phyloP scores from a whole-genome alignment of 2,329 filamentous ascomycete genomes.

The Aspergillus alliaceus region DNA sequence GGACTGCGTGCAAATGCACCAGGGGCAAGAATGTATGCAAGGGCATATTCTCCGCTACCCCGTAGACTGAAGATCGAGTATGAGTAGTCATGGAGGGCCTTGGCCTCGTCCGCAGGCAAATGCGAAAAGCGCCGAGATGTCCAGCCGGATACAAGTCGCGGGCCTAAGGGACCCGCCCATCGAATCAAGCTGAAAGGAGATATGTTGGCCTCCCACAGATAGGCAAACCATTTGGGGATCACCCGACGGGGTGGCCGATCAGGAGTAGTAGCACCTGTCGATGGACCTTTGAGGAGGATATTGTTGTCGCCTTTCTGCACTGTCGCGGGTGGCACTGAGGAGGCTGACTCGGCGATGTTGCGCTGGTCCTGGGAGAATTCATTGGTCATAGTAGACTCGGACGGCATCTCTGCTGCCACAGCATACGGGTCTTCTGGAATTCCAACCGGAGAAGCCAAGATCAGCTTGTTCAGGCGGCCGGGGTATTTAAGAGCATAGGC shows the following conservation, averaged over 20 bases:
- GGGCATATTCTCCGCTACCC: constrained; percentile 89
- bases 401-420: constrained; percentile 72
- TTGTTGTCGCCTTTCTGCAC: constrained; percentile 48
- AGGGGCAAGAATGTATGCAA: constrained; percentile 89
- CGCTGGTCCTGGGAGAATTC: constrained; percentile 78
- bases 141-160: constrained; percentile 91
- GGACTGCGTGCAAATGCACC: constrained; percentile 89
- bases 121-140: constrained; percentile 90
- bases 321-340: constrained; percentile 20
- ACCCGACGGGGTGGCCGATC: constrained; percentile 56
- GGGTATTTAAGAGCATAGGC: constrained; percentile 97
- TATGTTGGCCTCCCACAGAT: constrained; percentile 95
- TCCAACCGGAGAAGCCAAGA: constrained; percentile 90
- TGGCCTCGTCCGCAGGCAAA: constrained; percentile 74
- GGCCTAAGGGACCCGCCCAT: constrained; percentile 83
- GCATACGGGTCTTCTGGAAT: constrained; percentile 94
- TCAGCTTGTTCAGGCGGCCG: constrained; percentile 90
- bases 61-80: constrained; percentile 92
- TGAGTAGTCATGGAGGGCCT: constrained; percentile 86
- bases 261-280: constrained; percentile 22
- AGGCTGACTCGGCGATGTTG: constrained; percentile 32
- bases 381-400: constrained; percentile 69
- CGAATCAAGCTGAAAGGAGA: constrained; percentile 92
- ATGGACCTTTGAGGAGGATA: constrained; percentile 49
- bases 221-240: constrained; percentile 82